Conservation (phyloP, 2,329 filamentous ascomycete genomes). For the Cordyceps pruinosa region DNA sequence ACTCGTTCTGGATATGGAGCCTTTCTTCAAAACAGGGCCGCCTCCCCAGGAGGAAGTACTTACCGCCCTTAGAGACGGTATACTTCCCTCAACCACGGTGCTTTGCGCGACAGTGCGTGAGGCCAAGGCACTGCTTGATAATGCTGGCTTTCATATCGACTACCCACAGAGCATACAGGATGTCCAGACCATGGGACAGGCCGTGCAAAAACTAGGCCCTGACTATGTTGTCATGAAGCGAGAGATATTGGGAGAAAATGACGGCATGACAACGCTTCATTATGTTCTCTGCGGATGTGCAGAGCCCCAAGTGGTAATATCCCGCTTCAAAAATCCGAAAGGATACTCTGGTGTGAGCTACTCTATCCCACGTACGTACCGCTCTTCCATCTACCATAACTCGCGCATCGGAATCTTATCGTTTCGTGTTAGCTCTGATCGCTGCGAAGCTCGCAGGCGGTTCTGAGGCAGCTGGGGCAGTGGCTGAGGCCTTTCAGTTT, state of each 20-base stretch:
- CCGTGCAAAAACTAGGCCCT: constrained; percentile 2
- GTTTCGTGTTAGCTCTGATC: neutral
- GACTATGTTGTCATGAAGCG: constrained; percentile 10
- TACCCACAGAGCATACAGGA: constrained; percentile 7
- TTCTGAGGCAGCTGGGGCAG: constrained; percentile 1
- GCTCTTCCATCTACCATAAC: neutral
- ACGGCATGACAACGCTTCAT: constrained; percentile 9
- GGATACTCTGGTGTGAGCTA: constrained; percentile 7
- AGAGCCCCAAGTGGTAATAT: neutral
- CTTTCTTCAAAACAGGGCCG: constrained; percentile 10
- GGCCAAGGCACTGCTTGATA: constrained; percentile 3
- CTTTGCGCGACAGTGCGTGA: constrained; percentile 9
- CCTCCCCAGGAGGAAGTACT: neutral
- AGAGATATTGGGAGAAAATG: constrained; percentile 1
- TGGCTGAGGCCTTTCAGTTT: constrained; percentile 9
- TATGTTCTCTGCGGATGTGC: constrained; percentile 8
- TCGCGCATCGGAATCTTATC: neutral
- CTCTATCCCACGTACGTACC: constrained; percentile 8
- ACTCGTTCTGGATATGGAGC: constrained; percentile 7
- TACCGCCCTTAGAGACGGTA: constrained; percentile 1
- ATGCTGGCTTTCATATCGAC: constrained; percentile 1
- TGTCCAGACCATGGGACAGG: constrained; percentile 3
- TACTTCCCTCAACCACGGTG: constrained; percentile 7
- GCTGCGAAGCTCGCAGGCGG: constrained; percentile 3
- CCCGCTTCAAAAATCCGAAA: constrained; percentile 7